Evolutionary conservation across 176 grass and related monocot genomes (phyloP).

Genomic region (Musa schizocarpa): DNA sequence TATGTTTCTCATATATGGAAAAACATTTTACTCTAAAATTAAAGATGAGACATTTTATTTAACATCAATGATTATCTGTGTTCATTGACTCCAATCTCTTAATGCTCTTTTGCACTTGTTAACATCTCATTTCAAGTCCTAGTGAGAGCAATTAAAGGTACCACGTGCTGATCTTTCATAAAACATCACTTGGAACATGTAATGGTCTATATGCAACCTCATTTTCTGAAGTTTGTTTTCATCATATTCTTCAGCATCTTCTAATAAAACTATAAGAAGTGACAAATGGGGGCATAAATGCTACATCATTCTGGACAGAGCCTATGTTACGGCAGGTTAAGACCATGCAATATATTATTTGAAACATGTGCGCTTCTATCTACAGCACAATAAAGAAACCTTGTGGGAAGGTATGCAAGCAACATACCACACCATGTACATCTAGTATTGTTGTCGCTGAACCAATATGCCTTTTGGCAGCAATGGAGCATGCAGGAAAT

Average conservation of each 20-base stretch:
- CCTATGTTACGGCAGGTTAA: not conserved
- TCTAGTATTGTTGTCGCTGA: conserved; percentile 87
- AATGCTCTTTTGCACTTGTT: too few relatives aligned
- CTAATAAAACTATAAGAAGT: not conserved
- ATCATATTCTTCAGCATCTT: not conserved
- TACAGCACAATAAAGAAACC: not conserved
- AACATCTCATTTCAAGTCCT: too few relatives aligned
- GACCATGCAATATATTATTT: not conserved
- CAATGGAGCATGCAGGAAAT: conserved; percentile 92
- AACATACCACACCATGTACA: conserved; percentile 91
- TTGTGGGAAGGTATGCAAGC: not conserved
- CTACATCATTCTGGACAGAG: not conserved
- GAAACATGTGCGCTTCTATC: not conserved
- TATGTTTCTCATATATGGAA: too few relatives aligned
- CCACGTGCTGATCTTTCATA: too few relatives aligned
- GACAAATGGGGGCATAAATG: too few relatives aligned
- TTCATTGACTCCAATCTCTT: too few relatives aligned
- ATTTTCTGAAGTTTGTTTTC: not conserved
- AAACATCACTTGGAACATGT: too few relatives aligned
- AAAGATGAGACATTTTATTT: too few relatives aligned
- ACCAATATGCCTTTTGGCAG: conserved; percentile 85
- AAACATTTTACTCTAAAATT: too few relatives aligned
- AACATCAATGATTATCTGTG: too few relatives aligned
- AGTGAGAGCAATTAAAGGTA: too few relatives aligned
- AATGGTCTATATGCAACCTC: too few relatives aligned